These are phyloP conservation scores for Gynandropsis gynandra DNA, from an alignment of 345 rosid genomes.

Conservation along the genomic window DNA sequence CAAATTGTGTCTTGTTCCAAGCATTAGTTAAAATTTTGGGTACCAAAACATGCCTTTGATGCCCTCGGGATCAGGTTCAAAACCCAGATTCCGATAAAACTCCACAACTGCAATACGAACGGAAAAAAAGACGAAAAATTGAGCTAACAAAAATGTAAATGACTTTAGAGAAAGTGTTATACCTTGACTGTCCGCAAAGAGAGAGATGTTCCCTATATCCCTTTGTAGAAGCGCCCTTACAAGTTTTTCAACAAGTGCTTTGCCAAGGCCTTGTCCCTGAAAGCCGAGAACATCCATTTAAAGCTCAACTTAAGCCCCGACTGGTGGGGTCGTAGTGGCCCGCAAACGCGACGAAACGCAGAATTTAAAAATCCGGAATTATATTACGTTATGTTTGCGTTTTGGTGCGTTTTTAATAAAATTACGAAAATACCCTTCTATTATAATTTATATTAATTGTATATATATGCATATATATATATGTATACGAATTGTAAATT, in stretches of 20 bases:
- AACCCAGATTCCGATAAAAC: conserved; percentile 86
- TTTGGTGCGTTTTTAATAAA: no score
- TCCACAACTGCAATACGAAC: conserved; percentile 60
- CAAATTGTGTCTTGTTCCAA: no score
- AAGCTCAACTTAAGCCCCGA: conserved; percentile 5
- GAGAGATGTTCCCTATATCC: conserved; percentile 94
- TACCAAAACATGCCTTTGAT: conserved; percentile 98
- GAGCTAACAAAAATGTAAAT: no score
- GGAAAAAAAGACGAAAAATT: conserved; percentile 2
- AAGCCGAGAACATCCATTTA: conserved; percentile 13
- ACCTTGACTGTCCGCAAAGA: conserved; percentile 97
- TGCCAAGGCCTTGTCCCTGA: conserved; percentile 95
- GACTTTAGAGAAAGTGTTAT: conserved; percentile 8
- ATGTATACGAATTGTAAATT: no score
- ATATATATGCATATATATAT: no score
- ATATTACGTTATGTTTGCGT: no score
- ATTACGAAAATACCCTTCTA: no score
- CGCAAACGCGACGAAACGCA: no score
- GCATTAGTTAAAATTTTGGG: conserved; percentile 44
- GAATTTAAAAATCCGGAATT: no score
- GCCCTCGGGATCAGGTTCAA: conserved; percentile 95
- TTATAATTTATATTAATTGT: no score
- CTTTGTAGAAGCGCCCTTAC: conserved; percentile 80
- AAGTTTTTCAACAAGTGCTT: conserved; percentile 81
- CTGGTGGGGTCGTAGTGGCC: no score